Base-by-base conservation (phyloP, 192 early-diverging fungal genomes). In the Phlyctochytrium arcticum region DNA sequence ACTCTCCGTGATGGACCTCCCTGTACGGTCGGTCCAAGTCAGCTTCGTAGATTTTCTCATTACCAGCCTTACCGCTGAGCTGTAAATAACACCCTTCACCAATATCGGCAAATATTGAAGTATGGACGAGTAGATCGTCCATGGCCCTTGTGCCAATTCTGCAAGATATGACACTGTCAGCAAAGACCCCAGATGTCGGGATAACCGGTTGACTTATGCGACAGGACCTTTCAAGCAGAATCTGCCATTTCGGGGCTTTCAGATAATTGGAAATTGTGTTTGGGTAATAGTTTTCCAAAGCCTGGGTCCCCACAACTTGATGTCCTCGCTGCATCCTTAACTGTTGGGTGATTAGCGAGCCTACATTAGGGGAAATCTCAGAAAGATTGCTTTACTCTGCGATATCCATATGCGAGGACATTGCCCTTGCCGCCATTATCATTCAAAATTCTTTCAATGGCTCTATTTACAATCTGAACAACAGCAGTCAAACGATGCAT, bases 21-120 rank as follows among this genome's bases (percentile, higher is more conserved):
- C n/a, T n/a, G n/a, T n/a, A n/a, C n/a, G n/a, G n/a, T n/a, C n/a
- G n/a, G n/a, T n/a, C n/a, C n/a, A n/a, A n/a, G n/a, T n/a, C n/a
- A n/a, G n/a, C n/a, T n/a, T n/a, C n/a, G n/a, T n/a, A n/a, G n/a
- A n/a, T n/a, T n/a, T n/a, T n/a, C n/a, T n/a, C n/a, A n/a, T n/a
- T n/a, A n/a, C n/a, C n/a, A n/a, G n/a, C n/a, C n/a, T 44, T 35
- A 76, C 78, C 78, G n/a, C 65, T 60, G n/a, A 80, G 10, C 57
- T 80, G 78, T 9, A 75, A 36, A 26, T 33, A 73, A 51, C 71
- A 76, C 44, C 53, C 51, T 48, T 74, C 65, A 21, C 36, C 32
- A 3, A 74, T 30, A 23, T 10, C 23, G 24, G 24, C 12, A 54
- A 80, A 80, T 33, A 80, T 60, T 10, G 56, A 69, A 27, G 62